These are phyloP conservation scores for Chaetomiaceae sp. DNA, from an alignment of 2,329 filamentous ascomycete genomes.

Conservation along the genomic window DNA sequence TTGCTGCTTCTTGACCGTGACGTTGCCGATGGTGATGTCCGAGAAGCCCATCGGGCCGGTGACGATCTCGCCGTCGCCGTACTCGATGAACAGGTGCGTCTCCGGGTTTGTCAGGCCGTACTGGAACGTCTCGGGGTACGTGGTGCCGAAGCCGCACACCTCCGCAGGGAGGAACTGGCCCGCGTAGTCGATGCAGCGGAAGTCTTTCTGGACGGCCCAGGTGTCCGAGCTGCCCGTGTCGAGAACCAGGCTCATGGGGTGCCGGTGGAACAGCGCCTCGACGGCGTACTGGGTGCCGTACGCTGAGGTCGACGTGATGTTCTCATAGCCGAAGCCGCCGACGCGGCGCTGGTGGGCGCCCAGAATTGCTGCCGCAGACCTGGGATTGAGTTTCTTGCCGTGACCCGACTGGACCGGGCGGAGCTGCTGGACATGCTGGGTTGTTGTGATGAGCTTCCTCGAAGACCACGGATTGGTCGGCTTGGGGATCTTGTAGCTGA, in stretches of 20 bases:
- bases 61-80: conserved; percentile 47
- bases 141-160: conserved; percentile 40
- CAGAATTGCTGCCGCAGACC: conserved; percentile 30
- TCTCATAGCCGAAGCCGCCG: conserved; percentile 30
- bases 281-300: conserved; percentile 33
- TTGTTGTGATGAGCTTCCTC: background rate
- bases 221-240: conserved; percentile 52
- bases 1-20: conserved; percentile 43
- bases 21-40: conserved; percentile 43
- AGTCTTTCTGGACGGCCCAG: conserved; percentile 41
- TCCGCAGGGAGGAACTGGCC: conserved; percentile 30
- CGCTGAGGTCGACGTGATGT: conserved; percentile 32
- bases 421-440: conserved; percentile 18
- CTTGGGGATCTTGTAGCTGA: conserved; percentile 21
- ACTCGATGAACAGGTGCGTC: conserved; percentile 44
- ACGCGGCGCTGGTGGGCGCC: conserved; percentile 29
- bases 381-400: conserved; percentile 16
- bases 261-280: conserved; percentile 27
- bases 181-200: conserved; percentile 38
- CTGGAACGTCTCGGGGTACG: conserved; percentile 38
- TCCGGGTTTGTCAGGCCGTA: conserved; percentile 34
- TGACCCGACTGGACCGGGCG: conserved; percentile 7
- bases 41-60: conserved; percentile 45
- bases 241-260: conserved; percentile 35
- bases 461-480: conserved; percentile 14